Conservation (phyloP, 768 basidiomycete species). For the Podaxis sp. region DNA sequence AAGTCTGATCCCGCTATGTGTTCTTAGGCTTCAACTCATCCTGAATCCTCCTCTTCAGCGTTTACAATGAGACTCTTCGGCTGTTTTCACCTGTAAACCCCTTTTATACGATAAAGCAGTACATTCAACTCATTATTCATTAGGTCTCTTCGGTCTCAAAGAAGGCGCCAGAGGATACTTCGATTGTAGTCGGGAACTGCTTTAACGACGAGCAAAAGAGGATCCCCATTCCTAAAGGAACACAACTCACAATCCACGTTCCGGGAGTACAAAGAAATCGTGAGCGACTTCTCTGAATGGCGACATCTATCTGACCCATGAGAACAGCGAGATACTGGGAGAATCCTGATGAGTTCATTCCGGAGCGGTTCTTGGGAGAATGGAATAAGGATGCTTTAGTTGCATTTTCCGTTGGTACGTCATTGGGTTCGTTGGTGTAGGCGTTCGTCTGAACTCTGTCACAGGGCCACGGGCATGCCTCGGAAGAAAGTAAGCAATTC, state of each 20-base stretch:
- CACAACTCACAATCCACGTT: slow-evolving; percentile 29
- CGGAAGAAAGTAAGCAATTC: slow-evolving; percentile 36
- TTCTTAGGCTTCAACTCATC: background rate
- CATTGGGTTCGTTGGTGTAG: background rate
- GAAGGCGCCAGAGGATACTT: slow-evolving; percentile 44
- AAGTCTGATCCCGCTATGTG: slow-evolving; percentile 14
- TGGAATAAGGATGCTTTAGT: slow-evolving; percentile 20
- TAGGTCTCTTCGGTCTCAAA: slow-evolving; percentile 46
- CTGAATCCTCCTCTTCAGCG: slow-evolving; percentile 27
- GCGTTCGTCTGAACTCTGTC: background rate
- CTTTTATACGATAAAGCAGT: background rate
- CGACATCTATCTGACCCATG: background rate
- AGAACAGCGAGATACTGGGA: slow-evolving; percentile 53
- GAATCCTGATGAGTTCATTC: slow-evolving; percentile 46
- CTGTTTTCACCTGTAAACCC: slow-evolving; percentile 45
- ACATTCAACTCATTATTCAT: background rate
- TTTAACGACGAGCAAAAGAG: slow-evolving; percentile 35
- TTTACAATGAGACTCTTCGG: slow-evolving; percentile 50
- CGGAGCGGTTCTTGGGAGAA: slow-evolving; percentile 19
- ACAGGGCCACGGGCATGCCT: slow-evolving; percentile 44
- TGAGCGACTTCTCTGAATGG: background rate
- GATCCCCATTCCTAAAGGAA: slow-evolving; percentile 44
- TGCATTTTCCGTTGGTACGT: slow-evolving; percentile 18
- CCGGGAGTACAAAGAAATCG: slow-evolving; percentile 11
- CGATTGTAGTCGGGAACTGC: slow-evolving; percentile 31